Percentiles rank a stretch among this genome's conserved stretches.
phyloP scores from a whole-genome alignment of 768 basidiomycete species.

The Pulveroboletus sp. region DNA sequence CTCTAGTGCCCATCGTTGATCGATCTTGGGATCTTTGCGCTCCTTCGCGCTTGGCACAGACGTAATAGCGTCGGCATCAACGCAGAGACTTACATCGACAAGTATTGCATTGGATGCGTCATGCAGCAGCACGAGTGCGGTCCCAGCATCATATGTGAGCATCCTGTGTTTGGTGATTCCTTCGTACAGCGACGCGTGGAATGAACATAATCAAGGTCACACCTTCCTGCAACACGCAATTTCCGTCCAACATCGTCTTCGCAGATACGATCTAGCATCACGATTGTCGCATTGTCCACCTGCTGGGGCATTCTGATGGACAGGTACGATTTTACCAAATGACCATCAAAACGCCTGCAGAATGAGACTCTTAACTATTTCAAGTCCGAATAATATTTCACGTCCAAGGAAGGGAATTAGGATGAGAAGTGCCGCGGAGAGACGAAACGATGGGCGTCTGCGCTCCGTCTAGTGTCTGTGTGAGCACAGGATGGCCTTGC shows the following conservation, averaged over 20 bases:
- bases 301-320: constrained; percentile 41
- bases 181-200: constrained; percentile 11
- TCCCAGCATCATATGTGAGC: constrained; percentile 49
- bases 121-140: constrained; percentile 44
- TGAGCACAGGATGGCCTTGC: constrained; percentile 2
- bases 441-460: background rate
- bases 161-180: constrained; percentile 37
- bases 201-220: constrained; percentile 21
- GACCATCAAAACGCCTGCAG: background rate
- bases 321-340: background rate
- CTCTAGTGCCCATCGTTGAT: constrained; percentile 48
- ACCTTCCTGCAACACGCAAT: constrained; percentile 59
- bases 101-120: constrained; percentile 48
- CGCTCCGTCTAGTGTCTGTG: background rate
- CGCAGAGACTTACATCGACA: constrained; percentile 52
- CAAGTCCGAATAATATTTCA: background rate
- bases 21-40: constrained; percentile 8
- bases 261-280: constrained; percentile 38
- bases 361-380: background rate
- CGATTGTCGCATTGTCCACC: constrained; percentile 44
- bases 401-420: too few species aligned
- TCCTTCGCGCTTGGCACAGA: constrained; percentile 6
- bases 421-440: too few species aligned
- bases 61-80: constrained; percentile 32
- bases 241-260: constrained; percentile 43